These are phyloP conservation scores for Leucocoprinus leucothites DNA, from an alignment of 768 basidiomycete species.

Conservation along the genomic window DNA sequence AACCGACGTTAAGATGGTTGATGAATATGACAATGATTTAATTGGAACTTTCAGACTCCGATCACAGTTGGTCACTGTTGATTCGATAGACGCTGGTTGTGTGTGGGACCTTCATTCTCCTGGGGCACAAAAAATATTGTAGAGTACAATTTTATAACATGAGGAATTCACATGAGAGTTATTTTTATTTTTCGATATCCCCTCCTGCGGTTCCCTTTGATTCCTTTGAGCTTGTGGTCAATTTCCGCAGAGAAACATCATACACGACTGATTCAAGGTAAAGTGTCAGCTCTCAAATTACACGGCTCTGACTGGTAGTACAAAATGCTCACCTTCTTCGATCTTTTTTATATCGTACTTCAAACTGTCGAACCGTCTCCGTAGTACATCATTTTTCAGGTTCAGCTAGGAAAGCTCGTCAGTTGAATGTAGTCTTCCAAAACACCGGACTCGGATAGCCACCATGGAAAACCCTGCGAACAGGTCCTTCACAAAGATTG, in stretches of 20 bases:
- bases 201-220: not conserved
- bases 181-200: not conserved
- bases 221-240: constrained; percentile 26
- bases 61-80: not conserved
- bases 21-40: constrained; percentile 10
- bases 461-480: constrained; percentile 88
- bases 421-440: not conserved
- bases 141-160: not conserved
- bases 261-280: constrained; percentile 61
- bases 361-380: constrained; percentile 74
- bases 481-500: constrained; percentile 74
- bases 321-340: constrained; percentile 62
- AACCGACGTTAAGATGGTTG: constrained; percentile 12
- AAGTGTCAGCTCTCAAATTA: constrained; percentile 4
- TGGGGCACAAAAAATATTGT: not conserved
- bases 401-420: constrained; percentile 51
- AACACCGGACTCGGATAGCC: not conserved
- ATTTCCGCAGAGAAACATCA: constrained; percentile 75
- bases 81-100: not conserved
- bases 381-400: constrained; percentile 74
- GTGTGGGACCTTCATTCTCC: not conserved
- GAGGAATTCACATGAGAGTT: no score
- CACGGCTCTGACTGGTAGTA: no score
- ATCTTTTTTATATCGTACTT: constrained; percentile 90
- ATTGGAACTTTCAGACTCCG: constrained; percentile 12